Base-by-base conservation (phyloP, 805 yeast genomes). In the Myxozyma sirexii region DNA sequence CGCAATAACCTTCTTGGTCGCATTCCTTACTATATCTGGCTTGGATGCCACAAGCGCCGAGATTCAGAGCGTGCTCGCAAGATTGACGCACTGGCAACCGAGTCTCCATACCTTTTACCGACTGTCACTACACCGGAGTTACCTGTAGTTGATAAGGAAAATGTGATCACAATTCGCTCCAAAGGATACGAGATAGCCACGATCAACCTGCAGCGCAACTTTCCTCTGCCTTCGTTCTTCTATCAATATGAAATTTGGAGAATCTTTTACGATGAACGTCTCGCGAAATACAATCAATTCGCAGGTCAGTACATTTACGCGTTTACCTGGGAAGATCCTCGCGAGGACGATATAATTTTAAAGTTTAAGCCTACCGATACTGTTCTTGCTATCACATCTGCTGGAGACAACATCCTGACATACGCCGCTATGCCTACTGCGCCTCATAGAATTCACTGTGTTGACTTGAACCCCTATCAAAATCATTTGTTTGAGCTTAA, bases 241-340 rank as follows among this genome's bases (percentile, higher is more conserved):
- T 88, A 88, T 75, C 96, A 89, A 74, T 78, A 75, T 52, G 88
- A 88, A 70, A 79, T 84, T 26, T 88, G 92, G 86, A 80, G 96
- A 69, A 90, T 88, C 43, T 88, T 84, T 74, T 88, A 84, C 68
- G 90, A 88, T 71, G 93, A 87, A 69, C 71, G 84, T 65, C 82
- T 82, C 68, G 84, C 86, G 6, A 80, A 81, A 66, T 86, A 86
- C 70, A 81, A 80, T 51, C 91, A 87, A 72, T 88, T 88, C 76
- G 83, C 82, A 60, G 80, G 87, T 69, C 91, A 88, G 74, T 88
- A 87, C 72, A 89, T 88, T 61, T 89, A 88, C 70, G 92, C 96
- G 3, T 88, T 88, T 74, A 88, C 96, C 5, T 88, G 96, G 96
- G 96, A 88, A 74, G 96, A 89, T 70, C 96, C 96, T 31, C 80